A percentile compares a stretch with the other conserved stretches of the same genome.
phyloP scores from a whole-genome alignment of 805 yeast species.

The Suhomyces kilbournensis region DNA sequence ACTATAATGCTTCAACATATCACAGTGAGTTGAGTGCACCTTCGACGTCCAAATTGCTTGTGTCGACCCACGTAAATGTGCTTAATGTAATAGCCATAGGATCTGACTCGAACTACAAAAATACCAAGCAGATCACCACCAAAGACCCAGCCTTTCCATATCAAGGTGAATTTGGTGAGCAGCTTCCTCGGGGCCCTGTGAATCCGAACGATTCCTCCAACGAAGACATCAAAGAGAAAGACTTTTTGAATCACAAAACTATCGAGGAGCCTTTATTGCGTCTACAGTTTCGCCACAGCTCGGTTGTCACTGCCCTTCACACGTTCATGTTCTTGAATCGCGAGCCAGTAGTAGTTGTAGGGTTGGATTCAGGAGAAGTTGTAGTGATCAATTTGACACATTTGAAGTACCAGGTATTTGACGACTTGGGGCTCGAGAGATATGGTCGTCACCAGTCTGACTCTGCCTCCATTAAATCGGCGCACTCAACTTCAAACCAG shows the following conservation, averaged over 20 bases:
- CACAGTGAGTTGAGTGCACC: constrained; percentile 24
- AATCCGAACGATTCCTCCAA: background rate
- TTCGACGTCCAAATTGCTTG: constrained; percentile 34
- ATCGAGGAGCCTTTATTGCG: constrained; percentile 47
- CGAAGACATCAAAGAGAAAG: constrained; percentile 12
- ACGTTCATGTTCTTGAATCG: constrained; percentile 23
- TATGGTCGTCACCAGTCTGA: background rate
- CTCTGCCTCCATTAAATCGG: constrained; percentile 6
- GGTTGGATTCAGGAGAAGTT: constrained; percentile 66
- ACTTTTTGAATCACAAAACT: constrained; percentile 24
- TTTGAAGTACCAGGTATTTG: constrained; percentile 42
- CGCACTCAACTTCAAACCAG: constrained; percentile 10
- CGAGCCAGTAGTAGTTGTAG: constrained; percentile 53
- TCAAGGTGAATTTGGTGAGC: constrained; percentile 11
- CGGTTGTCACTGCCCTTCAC: constrained; percentile 41
- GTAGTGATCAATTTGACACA: constrained; percentile 55
- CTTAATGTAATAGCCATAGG: constrained; percentile 45
- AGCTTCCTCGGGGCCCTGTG: background rate
- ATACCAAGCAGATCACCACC: constrained; percentile 17
- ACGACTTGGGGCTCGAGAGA: constrained; percentile 38
- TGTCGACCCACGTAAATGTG: constrained; percentile 49
- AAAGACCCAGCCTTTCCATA: constrained; percentile 21
- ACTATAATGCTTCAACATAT: constrained; percentile 20
- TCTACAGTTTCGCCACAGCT: constrained; percentile 31
- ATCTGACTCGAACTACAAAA: constrained; percentile 18